Evolutionary conservation across 371 early-diverging fungal genomes (phyloP), one percentile per base, ranked within the genome.

Genomic region (Chytridium lagenaria): DNA sequence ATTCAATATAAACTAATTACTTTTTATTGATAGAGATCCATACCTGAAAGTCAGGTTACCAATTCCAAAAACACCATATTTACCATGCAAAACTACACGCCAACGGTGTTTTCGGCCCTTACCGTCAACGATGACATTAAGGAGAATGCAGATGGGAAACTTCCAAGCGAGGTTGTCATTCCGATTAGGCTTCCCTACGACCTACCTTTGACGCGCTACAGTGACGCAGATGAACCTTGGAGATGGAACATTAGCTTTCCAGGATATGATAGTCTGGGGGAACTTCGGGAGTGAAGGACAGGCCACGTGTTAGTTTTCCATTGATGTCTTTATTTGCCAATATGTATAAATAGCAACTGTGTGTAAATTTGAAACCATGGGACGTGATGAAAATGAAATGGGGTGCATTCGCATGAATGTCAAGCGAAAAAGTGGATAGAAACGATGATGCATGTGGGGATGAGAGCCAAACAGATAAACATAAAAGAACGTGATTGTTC

Each of bases 121-220:
- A n/a, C 26, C 23, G 26, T 12, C 55, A 52, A 52, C 7, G 16
- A 52, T 52, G 16, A 44, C 44, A 44, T 44, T 44, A 12, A 19
- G 44, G 44, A 7, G 44, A 19, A 44, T 44, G 7, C 44, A 19
- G n/a, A n/a, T n/a, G n/a, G n/a, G n/a, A n/a, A n/a, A 44, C 44
- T 19, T 7, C 55, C 5, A 26, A 52, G 5, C 26, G 63, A 40
- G 7, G 26, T 74, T 12, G 73, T 82, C 2, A 77, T 87, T 5
- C 85, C 86, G 7, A 73, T 90, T 31, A 82, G 86, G 2, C 71
- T 90, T 1, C 89, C 90, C 0, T 90, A 83, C 66, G 90, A 90
- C 74, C 63, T 90, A 12, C 90, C 90, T 0, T 69, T 89, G 34
- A 72, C 70, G 3, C 82, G 85, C 22, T 88, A 90, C 61, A 68